Percentiles rank a stretch among this genome's conserved stretches.
Evolutionary conservation across 1,284 basidiomycete genomes (phyloP).

Genomic region (Heterobasidion occidentale): DNA sequence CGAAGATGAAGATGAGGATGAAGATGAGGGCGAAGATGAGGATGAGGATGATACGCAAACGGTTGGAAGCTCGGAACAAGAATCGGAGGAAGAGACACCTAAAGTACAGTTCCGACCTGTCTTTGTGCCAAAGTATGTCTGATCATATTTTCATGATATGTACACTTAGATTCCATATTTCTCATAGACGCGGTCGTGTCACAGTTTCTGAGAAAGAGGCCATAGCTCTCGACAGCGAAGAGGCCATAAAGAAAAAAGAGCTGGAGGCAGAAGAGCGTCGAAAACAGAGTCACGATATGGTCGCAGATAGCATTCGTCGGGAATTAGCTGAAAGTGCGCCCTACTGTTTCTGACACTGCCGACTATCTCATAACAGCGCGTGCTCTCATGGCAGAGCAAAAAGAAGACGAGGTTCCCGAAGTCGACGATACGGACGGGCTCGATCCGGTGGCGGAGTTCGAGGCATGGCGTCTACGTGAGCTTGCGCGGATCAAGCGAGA

Average conservation of each 20-base stretch:
- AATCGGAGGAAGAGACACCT: slow-evolving; percentile 45
- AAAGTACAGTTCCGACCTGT: slow-evolving; percentile 76
- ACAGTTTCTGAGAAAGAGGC: slow-evolving; percentile 62
- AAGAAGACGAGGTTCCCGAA: slow-evolving; percentile 75
- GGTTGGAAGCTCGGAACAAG: slow-evolving; percentile 20
- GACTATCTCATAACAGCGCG: slow-evolving; percentile 1
- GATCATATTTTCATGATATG: not conserved
- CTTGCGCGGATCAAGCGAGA: slow-evolving; percentile 87
- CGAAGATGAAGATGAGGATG: slow-evolving; percentile 9
- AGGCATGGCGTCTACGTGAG: slow-evolving; percentile 93
- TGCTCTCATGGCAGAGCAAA: slow-evolving; percentile 56
- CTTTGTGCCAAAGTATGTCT: slow-evolving; percentile 80
- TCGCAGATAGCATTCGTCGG: slow-evolving; percentile 80
- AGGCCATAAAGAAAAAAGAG: slow-evolving; percentile 54
- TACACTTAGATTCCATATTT: slow-evolving; percentile 1
- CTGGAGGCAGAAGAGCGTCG: slow-evolving; percentile 65
- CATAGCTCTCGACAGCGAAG: slow-evolving; percentile 61
- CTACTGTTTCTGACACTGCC: not conserved
- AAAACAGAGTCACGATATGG: slow-evolving; percentile 78
- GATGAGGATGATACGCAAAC: slow-evolving; percentile 38
- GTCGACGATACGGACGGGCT: slow-evolving; percentile 94
- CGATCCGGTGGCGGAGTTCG: slow-evolving; percentile 89
- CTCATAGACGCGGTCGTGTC: slow-evolving; percentile 56
- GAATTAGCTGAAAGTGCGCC: slow-evolving; percentile 76
- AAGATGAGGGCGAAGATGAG: slow-evolving; percentile 28